Percentiles rank a stretch among this genome's conserved stretches.
phyloP scores from a whole-genome alignment of 2,329 filamentous ascomycete species.

The Anisogramma anomala region DNA sequence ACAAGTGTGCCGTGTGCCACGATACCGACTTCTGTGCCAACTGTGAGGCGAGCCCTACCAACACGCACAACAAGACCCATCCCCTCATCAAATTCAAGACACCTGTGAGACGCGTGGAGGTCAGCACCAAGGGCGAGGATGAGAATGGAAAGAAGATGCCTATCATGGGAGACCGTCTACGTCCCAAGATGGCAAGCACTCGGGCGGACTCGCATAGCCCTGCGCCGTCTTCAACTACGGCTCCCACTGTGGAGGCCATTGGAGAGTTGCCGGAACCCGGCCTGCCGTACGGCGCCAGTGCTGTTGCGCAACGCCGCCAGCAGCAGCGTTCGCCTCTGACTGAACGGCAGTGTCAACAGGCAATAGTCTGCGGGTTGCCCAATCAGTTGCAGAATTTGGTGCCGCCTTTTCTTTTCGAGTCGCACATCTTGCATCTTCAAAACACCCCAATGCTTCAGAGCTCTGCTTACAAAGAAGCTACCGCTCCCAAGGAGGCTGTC shows the following conservation, averaged over 20 bases:
- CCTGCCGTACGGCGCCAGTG: no score
- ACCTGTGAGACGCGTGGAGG: conserved; percentile 74
- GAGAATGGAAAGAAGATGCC: conserved; percentile 52
- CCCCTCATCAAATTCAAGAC: conserved; percentile 96
- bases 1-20: conserved; percentile 94
- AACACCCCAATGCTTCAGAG: no score
- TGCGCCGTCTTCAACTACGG: conserved; percentile 52
- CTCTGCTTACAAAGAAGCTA: no score
- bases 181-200: conserved; percentile 30
- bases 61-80: conserved; percentile 88
- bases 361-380: no score
- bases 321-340: no score
- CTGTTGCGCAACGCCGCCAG: no score
- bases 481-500: conserved; percentile 13
- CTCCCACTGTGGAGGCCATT: conserved; percentile 38
- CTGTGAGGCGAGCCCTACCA: conserved; percentile 79
- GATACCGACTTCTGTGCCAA: conserved; percentile 91
- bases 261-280: no score
- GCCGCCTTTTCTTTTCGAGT: no score
- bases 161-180: conserved; percentile 57
- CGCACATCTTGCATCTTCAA: no score
- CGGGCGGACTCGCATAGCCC: conserved; percentile 36
- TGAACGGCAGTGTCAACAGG: no score
- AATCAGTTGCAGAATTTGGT: no score
- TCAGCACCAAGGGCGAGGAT: conserved; percentile 74